Evolutionary conservation across 1,284 basidiomycete species (phyloP).

Genomic region (Tilletia setariae): DNA sequence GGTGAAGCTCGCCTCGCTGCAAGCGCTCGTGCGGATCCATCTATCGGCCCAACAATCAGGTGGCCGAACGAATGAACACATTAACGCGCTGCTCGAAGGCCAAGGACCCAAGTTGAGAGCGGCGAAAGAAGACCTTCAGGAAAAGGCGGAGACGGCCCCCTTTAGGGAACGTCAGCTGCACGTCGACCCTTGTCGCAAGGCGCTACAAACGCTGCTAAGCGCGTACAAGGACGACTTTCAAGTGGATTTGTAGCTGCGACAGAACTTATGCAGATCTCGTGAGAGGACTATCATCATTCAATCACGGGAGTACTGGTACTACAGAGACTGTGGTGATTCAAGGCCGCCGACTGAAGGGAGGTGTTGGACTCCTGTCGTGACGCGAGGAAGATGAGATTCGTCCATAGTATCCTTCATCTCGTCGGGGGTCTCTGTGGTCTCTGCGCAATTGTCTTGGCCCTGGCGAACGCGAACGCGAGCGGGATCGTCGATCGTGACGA

Average conservation of each 20-base stretch:
- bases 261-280: background rate
- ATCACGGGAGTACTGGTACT: too few species aligned
- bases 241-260: background rate
- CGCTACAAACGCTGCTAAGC: background rate
- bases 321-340: too few species aligned
- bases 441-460: background rate
- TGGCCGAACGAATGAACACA: too few species aligned
- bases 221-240: background rate
- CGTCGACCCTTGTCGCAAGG: conserved; percentile 11
- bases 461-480: conserved; percentile 1
- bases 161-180: conserved; percentile 13
- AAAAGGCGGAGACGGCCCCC: background rate
- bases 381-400: background rate
- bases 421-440: background rate
- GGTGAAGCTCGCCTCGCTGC: conserved; percentile 2
- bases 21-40: background rate
- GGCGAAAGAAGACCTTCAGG: background rate
- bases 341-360: background rate
- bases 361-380: conserved; percentile 2
- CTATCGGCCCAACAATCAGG: too few species aligned
- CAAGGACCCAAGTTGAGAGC: background rate
- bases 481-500: background rate
- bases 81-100: background rate
- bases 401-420: conserved; percentile 6
- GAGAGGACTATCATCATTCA: too few species aligned